Evolutionary conservation across 176 grass and related monocot genomes (phyloP), one percentile per base, ranked within the genome.

Genomic region (Cenchrus americanus): DNA sequence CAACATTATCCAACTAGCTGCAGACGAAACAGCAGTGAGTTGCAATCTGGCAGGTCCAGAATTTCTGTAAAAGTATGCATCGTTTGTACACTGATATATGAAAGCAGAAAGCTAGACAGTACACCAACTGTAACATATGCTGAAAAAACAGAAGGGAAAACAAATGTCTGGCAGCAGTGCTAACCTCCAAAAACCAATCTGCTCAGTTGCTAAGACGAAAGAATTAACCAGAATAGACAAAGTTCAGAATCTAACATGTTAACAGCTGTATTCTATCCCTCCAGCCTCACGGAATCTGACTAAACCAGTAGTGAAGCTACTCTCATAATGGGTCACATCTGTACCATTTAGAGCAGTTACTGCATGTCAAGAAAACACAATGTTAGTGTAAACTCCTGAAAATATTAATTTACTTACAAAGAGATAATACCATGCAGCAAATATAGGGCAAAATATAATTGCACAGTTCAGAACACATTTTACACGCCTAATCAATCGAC

Each of bases 1-100:
- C 42, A 5, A 34, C 53, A 85, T 23, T 62, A 83, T 71, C 44
- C 79, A 73, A 37, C 17, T 69, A 82, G 44, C 51, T 27, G 14
- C 50, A 78, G 53, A 78, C 32, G 46, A 64, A 46, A 43, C 17
- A 73, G 62, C 17, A 17, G 46, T 24, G 7, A 66, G 34, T 37
- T 37, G 34, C 23, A 62, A 68, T 40, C n/a, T 21, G 8, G 34
- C 46, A 66, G 50, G 34, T 80, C 51, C 67, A 72, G 12, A 71
- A 57, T 58, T 66, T 52, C 50, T 73, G 54, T 69, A 76, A 71
- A 84, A 64, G 18, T 80, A 79, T 75, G 59, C 26, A 66, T 52
- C 66, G 60, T 69, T 80, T 90, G 69, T 90, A 84, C 63, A 90
- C 66, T 23, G 80, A 80, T 84, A 53, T 87, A 83, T 83, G 49